Base-by-base conservation (phyloP, 2,329 filamentous ascomycete genomes). In the Aspergillus bombycis region DNA sequence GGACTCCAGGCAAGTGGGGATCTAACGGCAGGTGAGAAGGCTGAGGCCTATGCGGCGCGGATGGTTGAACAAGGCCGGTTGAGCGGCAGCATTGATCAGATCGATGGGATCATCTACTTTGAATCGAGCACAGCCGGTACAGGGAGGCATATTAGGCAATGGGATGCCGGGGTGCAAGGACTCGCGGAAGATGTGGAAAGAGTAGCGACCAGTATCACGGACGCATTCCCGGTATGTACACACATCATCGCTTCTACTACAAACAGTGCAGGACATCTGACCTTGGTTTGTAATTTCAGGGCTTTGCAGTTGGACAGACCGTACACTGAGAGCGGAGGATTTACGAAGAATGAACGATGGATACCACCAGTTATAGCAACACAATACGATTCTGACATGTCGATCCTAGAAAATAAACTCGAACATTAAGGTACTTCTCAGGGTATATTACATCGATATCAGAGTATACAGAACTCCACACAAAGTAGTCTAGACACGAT, bases 11-110 rank as follows among this genome's bases (percentile, higher is more conserved):
- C 71, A 30, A 77, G 74, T 19, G 75, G 72, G 16, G 78, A 82
- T 45, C 67, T 79, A 5, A 80, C 79, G 2, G 80, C 79, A 63
- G 88, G 87, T 0, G 91, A 91, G 58, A 91, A 89, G 76, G 94
- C 94, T 4, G 95, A 99, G 82, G 89, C 91, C 63, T 97, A 95
- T 60, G 95, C 94, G 14, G 93, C 94, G 5, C 86, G 88, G 70
- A 99, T 99, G 95, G 92, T 99, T 71, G 94, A 98, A 82, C 94
- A 97, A 78, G 93, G 92, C 11, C 88, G 95, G 36, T 80, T 99
- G 58, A 87, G 90, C 3, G 95, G 94, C 9, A 89, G 90, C 62
- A 98, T 99, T 72, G 94, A 99, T 78, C 95, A 99, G 82, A 94
- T 99, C 62, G 92, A 93, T 62, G 86, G 91, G 16, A 82, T 94